phyloP scores from a whole-genome alignment of 768 basidiomycete genomes.

The Collybia mongolica region DNA sequence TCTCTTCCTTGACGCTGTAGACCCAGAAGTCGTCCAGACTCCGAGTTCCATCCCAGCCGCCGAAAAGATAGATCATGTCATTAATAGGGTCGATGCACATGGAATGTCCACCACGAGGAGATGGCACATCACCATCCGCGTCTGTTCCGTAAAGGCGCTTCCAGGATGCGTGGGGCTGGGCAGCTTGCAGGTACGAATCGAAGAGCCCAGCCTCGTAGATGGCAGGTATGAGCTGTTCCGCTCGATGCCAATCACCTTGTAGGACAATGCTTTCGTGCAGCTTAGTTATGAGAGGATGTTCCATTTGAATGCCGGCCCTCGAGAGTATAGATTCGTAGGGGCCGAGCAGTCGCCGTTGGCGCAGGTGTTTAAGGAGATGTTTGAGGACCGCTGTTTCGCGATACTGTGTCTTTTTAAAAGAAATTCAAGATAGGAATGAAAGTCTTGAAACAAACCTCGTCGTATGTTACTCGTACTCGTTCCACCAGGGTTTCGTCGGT shows the following conservation, averaged over 20 bases:
- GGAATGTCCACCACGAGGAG: conserved; percentile 73
- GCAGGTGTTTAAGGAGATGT: conserved; percentile 73
- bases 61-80: conserved; percentile 70
- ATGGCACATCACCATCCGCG: conserved; percentile 63
- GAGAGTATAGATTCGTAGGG: conserved; percentile 60
- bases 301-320: conserved; percentile 54
- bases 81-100: conserved; percentile 74
- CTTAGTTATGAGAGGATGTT: conserved; percentile 69
- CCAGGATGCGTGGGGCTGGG: conserved; percentile 64
- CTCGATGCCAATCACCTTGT: conserved; percentile 58
- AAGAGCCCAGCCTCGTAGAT: conserved; percentile 61
- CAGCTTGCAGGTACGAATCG: conserved; percentile 52
- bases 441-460: conserved; percentile 50
- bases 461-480: conserved; percentile 47
- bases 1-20: conserved; percentile 56
- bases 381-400: conserved; percentile 65
- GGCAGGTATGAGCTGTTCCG: conserved; percentile 51
- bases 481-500: conserved; percentile 56
- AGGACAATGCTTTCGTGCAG: conserved; percentile 66
- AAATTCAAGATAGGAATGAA: neutral
- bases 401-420: conserved; percentile 39
- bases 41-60: conserved; percentile 75
- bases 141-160: conserved; percentile 56
- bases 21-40: conserved; percentile 81
- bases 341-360: conserved; percentile 69